phyloP scores from a whole-genome alignment of 345 rosid species.

The Linum trigynum region DNA sequence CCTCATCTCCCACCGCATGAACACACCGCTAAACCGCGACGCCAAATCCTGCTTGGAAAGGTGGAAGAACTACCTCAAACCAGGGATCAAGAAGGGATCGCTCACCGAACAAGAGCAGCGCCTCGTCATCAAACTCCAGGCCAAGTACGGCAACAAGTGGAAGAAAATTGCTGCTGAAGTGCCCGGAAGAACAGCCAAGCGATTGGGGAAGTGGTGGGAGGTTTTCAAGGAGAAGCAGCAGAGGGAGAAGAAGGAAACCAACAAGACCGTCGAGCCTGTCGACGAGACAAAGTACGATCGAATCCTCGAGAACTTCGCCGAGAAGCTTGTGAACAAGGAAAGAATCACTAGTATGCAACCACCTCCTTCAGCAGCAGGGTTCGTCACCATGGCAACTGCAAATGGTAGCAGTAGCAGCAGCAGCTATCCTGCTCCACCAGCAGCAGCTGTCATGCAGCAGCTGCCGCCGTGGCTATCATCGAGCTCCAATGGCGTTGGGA shows the following conservation, averaged over 20 bases:
- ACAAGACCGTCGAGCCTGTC: constrained; percentile 52
- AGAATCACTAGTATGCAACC: constrained; percentile 7
- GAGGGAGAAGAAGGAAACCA: constrained; percentile 77
- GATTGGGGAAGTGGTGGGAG: constrained; percentile 99
- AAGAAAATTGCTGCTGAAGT: constrained; percentile 98
- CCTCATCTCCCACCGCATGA: constrained; percentile 90
- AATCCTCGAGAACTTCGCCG: constrained; percentile 86
- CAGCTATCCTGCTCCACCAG: constrained; percentile 37
- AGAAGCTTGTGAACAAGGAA: constrained; percentile 71
- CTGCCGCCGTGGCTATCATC: constrained; percentile 84
- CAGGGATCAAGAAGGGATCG: constrained; percentile 95
- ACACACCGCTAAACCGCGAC: constrained; percentile 67
- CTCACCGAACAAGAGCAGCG: constrained; percentile 85
- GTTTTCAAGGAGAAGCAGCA: constrained; percentile 93
- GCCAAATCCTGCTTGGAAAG: constrained; percentile 93
- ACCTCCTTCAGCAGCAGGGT: constrained; percentile 28
- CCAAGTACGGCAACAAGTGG: constrained; percentile 98
- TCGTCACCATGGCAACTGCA: constrained; percentile 58
- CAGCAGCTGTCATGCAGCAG: constrained; percentile 17
- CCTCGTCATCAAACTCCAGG: constrained; percentile 82
- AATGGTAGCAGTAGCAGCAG: constrained; percentile 60
- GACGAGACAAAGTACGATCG: constrained; percentile 87
- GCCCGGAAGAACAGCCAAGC: constrained; percentile 88
- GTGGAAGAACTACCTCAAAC: constrained; percentile 97
- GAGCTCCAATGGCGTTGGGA: constrained; percentile 37